Conservation (phyloP, 2,329 filamentous ascomycete genomes). For the Colletotrichum lindemuthianum region DNA sequence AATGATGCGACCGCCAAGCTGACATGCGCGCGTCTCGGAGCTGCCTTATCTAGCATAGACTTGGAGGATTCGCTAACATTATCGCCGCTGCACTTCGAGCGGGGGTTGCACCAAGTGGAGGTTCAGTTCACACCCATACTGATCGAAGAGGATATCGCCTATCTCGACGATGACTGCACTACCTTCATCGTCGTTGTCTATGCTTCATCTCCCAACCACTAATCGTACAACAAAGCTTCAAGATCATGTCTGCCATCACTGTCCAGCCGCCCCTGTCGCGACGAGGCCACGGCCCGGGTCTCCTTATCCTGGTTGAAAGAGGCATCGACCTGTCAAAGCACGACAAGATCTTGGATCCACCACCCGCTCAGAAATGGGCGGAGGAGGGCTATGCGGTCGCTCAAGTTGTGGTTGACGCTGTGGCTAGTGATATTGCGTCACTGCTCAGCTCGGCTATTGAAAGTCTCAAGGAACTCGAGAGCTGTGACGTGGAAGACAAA, state of each 20-base stretch:
- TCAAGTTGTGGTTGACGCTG: constrained; percentile 51
- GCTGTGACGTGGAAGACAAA: constrained; percentile 44
- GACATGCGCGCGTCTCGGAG: constrained; percentile 3
- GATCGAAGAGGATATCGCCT: neutral
- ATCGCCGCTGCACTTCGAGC: constrained; percentile 23
- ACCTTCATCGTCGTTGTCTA: neutral
- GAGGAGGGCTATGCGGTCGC: constrained; percentile 75
- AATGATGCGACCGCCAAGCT: too few species aligned
- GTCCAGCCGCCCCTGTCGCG: constrained; percentile 43
- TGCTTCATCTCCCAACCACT: neutral
- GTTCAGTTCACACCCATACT: constrained; percentile 9
- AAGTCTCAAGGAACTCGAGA: constrained; percentile 16
- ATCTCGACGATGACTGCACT: neutral
- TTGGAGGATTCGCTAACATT: neutral
- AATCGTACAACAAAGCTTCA: neutral
- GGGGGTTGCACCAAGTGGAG: constrained; percentile 28
- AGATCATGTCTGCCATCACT: constrained; percentile 18
- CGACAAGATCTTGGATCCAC: constrained; percentile 41
- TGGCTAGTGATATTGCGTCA: neutral
- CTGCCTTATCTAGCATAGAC: constrained; percentile 29
- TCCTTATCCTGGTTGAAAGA: constrained; percentile 42
- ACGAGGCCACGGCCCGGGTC: constrained; percentile 46
- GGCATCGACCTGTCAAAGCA: constrained; percentile 27
- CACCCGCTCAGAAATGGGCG: constrained; percentile 74
- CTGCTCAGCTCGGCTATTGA: constrained; percentile 10